Base-by-base conservation (phyloP, 228 moss, liverwort and hornwort species). In the Sphagnum fallax region DNA sequence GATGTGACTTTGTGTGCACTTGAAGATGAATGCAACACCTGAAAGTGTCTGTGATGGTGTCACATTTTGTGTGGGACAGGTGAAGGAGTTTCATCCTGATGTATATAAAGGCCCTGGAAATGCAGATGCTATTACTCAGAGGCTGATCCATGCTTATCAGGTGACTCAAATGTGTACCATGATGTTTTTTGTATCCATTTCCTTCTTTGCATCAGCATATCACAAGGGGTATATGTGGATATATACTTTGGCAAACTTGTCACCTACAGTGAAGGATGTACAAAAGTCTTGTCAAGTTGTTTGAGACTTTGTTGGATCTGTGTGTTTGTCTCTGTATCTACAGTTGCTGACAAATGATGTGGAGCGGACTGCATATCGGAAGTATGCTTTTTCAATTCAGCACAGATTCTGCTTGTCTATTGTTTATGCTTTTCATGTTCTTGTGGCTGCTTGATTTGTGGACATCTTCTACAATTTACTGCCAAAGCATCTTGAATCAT, bases 71-170 rank as follows among this genome's bases (percentile, higher is more conserved):
- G 32, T 32, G 2, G 63, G 63, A 47, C 80, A 98, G 97, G 91
- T 98, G 48, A 98, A 98, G 75, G 98, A 98, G 77, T 98, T 86
- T 71, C 98, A 98, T 15, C 98, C 98, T 6, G 98, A 98, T 77
- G 94, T 98, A 51, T 98, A 98, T 71, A 90, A 94, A 74, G 98
- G 98, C 52, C 14, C 72, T 53, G 84, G 80, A 69, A 88, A 98
- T 77, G 94, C 98, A 52, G 89, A 92, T 70, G 90, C 87, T 18
- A 94, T 98, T 51, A 98, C 92, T 4, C 98, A 94, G 69, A 89
- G 90, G 47, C 63, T 98, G 14, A 69, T 98, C 11, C 88, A 84
- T 61, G 98, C 98, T 51, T 98, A 98, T 70, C 92, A 94, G 82
- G 97, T 93, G 62, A 52, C 10, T 51, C 0, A 49, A 32, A 32